phyloP scores from a whole-genome alignment of 31 red algal species.

The Asparagopsis taxiformis region DNA sequence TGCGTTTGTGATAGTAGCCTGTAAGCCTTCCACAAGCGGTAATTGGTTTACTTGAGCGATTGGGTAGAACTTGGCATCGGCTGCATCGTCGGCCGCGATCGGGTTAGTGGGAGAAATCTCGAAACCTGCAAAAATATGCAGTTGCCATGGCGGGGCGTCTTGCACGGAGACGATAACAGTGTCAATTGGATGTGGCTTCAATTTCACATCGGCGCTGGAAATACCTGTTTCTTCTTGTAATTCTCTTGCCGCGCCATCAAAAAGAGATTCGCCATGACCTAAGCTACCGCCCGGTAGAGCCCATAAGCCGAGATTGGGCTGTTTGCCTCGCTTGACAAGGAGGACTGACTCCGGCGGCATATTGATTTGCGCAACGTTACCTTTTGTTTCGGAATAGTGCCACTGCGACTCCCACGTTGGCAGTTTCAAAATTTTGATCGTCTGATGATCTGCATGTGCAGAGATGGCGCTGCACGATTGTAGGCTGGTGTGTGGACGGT shows the following conservation, averaged over 20 bases:
- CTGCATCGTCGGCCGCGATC: conserved; percentile 30
- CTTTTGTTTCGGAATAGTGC: conserved; percentile 26
- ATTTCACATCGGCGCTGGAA: neutral
- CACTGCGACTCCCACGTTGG: conserved; percentile 15
- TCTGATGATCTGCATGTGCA: too few relatives aligned
- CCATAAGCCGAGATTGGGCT: conserved; percentile 34
- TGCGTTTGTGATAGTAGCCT: conserved; percentile 12
- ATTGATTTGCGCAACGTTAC: too few relatives aligned
- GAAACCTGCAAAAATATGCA: conserved; percentile 43
- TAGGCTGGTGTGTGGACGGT: too few relatives aligned
- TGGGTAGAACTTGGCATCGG: conserved; percentile 28
- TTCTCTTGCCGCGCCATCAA: conserved; percentile 28
- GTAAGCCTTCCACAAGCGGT: conserved; percentile 11
- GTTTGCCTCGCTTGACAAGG: conserved; percentile 40
- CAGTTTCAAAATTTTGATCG: too few relatives aligned
- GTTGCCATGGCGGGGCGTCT: neutral
- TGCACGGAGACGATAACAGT: conserved; percentile 8
- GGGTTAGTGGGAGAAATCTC: neutral
- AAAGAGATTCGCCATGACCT: conserved; percentile 13
- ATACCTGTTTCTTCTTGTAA: conserved; percentile 45
- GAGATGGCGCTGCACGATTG: too few relatives aligned
- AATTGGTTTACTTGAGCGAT: conserved; percentile 13
- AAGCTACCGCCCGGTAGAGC: conserved; percentile 38
- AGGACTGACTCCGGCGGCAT: conserved; percentile 5
- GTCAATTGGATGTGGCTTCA: conserved; percentile 26